phyloP scores from a whole-genome alignment of 139 green algal species.

The Coccomyxa sp. region DNA sequence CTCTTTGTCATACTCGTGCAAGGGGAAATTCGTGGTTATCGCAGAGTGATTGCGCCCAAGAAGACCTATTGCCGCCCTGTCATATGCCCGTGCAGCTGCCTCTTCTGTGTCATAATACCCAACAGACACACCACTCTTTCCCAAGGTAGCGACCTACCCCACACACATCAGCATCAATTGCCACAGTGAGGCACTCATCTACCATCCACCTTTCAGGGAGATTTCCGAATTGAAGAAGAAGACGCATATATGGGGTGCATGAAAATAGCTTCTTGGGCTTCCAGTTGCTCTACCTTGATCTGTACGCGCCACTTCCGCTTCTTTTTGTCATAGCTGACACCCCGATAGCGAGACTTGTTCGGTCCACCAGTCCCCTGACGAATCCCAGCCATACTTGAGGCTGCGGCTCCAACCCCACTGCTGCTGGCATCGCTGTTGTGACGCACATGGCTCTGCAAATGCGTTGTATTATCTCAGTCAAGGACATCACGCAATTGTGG shows the following conservation, averaged over 20 bases:
- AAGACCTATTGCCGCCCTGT: constrained; percentile 66
- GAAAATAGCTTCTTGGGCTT: not conserved
- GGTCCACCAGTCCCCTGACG: constrained; percentile 1
- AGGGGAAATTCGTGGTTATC: constrained; percentile 44
- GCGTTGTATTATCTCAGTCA: no score
- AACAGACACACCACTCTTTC: constrained; percentile 62
- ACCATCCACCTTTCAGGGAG: not conserved
- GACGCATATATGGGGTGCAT: not conserved
- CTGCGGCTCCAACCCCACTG: not conserved
- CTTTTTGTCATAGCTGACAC: constrained; percentile 71
- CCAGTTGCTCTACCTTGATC: constrained; percentile 50
- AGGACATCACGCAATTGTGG: no score
- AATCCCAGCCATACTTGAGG: not conserved
- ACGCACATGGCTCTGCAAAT: no score
- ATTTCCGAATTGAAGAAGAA: not conserved
- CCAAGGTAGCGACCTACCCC: constrained; percentile 45
- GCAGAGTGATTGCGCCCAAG: constrained; percentile 49
- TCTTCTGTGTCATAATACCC: constrained; percentile 65
- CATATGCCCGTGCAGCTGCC: constrained; percentile 50
- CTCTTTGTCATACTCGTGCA: constrained; percentile 43
- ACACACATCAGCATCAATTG: not conserved
- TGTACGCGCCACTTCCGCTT: constrained; percentile 76
- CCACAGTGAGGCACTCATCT: not conserved
- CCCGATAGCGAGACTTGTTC: constrained; percentile 56
- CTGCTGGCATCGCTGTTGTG: not conserved